Evolutionary conservation across 1,139 yeast species (phyloP), one percentile per base, ranked within the genome.

Genomic region (Suhomyces coccinellae): DNA sequence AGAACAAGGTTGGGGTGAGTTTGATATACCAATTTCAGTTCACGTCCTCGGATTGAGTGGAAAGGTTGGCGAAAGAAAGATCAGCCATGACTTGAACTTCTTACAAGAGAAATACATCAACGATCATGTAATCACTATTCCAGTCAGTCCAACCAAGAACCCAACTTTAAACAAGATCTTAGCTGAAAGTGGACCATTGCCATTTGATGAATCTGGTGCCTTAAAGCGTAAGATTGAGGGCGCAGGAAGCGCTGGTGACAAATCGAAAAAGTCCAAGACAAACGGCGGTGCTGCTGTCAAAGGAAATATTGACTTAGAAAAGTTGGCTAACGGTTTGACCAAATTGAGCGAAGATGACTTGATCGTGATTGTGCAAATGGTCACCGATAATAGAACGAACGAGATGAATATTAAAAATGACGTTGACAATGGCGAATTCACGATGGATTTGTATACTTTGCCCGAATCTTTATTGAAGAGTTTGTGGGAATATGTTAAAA

Each of bases 1-100:
- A 62, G 99, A 93, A 66, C 86, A 89, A 71, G 99, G 99, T 40
- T 93, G 99, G 99, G 99, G 99, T 61, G 99, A 93, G 56, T 91
- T 91, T 60, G 97, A 91, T 62, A 79, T 93, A 61, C 89, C 88
- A 40, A 84, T 93, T 52, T 77, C 87, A 15, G 73, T 90, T 47
- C 87, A 85, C 54, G 73, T 87, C 47, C 77, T 87, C 29, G 80
- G 80, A 8, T 62, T 74, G 44, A 62, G 66, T 24, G 98, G 95
- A 49, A 87, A 86, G 59, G 87, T 85, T 43, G 98, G 97, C 39
- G 97, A 90, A 63, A 78, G 87, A 53, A 87, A 87, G 60, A 67
- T 93, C 51, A 81, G 80, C 59, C 98, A 93, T 64, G 98, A 93
- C 67, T 81, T 93, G 62, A 90, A 90, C 66, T 93, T 93, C 64